Base-by-base conservation (phyloP, 768 basidiomycete genomes). In the Tylopilus intermedius region DNA sequence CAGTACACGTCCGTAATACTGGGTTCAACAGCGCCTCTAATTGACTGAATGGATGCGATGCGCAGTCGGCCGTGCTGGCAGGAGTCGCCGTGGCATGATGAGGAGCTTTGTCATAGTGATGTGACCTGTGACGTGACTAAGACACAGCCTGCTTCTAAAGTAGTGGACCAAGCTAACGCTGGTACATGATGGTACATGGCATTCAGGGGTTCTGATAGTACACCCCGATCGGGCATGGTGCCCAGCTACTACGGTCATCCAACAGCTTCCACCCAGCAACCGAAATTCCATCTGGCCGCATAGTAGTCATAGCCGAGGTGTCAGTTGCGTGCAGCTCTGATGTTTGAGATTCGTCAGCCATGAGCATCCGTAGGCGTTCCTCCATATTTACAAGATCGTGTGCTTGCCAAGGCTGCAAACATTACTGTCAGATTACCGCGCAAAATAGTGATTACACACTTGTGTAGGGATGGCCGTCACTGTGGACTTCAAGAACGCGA, bases 191-290 rank as follows among this genome's bases (percentile, higher is more conserved):
- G 8, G 10, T 54, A 62, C 50, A 41, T 47, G 29, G 24, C 40
- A 56, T 32, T 47, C 35, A 48, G 22, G n/a, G 43, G 26, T 41
- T 54, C 30, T 13, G 29, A 51, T 45, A 58, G 54, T 72, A 78
- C 46, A 86, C 74, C 8, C 88, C 88, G 42, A 90, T 83, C 5
- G 88, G 87, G 61, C 80, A 83, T 2, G 82, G 75, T 56, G 71
- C 75, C 88, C 88, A 89, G 35, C 67, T 66, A 14, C 69, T 70
- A 15, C 57, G 67, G 21, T 64, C 64, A 27, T 74, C 69, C 11
- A 83, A 68, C 39, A 74, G 50, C 46, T 72, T 72, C 86, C 88
- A 90, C 21, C 86, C 88, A 32, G 26, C 7, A 45, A 51, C 50
- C 24, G 47, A 30, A 47, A 39, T 48, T 10, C 46, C 50, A 5